Evolutionary conservation across 1,139 yeast genomes (phyloP).

Genomic region (Debaryomyces sp.): DNA sequence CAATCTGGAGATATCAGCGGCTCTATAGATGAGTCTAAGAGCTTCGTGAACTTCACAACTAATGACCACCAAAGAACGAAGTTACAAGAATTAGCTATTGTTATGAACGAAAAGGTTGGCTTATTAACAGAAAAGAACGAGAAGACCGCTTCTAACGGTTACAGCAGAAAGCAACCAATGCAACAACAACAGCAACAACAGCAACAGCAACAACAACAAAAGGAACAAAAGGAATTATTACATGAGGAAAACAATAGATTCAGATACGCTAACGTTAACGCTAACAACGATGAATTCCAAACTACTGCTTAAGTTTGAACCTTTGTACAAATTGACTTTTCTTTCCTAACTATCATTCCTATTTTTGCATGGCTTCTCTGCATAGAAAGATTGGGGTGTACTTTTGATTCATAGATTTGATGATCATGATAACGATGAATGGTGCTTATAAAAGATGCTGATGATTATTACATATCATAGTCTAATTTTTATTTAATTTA

Average conservation of each 20-base stretch:
- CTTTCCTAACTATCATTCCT: slow-evolving; percentile 10
- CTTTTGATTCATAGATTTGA: slow-evolving; percentile 6
- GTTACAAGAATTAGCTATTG: slow-evolving; percentile 86
- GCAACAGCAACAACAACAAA: slow-evolving; percentile 35
- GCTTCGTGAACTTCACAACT: slow-evolving; percentile 60
- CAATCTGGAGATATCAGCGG: slow-evolving; percentile 74
- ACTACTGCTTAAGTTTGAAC: slow-evolving; percentile 23
- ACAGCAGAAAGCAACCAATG: slow-evolving; percentile 44
- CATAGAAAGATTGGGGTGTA: slow-evolving; percentile 3
- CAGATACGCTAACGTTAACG: slow-evolving; percentile 50
- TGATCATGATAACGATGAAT: slow-evolving; percentile 7
- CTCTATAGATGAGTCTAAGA: slow-evolving; percentile 57
- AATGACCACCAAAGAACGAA: slow-evolving; percentile 81
- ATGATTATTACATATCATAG: background rate
- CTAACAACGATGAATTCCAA: slow-evolving; percentile 52
- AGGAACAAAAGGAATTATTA: slow-evolving; percentile 33
- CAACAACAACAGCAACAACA: slow-evolving; percentile 41
- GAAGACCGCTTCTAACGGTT: slow-evolving; percentile 78
- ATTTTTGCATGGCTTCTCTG: slow-evolving; percentile 14
- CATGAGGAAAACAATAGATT: slow-evolving; percentile 46
- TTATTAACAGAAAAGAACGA: slow-evolving; percentile 85
- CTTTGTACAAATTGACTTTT: slow-evolving; percentile 3
- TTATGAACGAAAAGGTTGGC: slow-evolving; percentile 84
- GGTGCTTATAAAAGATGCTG: background rate
- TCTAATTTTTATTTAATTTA: slow-evolving; percentile 5